These are phyloP conservation scores for Podospora fimiseda DNA, from an alignment of 495 filamentous ascomycete species.

Conservation along the genomic window DNA sequence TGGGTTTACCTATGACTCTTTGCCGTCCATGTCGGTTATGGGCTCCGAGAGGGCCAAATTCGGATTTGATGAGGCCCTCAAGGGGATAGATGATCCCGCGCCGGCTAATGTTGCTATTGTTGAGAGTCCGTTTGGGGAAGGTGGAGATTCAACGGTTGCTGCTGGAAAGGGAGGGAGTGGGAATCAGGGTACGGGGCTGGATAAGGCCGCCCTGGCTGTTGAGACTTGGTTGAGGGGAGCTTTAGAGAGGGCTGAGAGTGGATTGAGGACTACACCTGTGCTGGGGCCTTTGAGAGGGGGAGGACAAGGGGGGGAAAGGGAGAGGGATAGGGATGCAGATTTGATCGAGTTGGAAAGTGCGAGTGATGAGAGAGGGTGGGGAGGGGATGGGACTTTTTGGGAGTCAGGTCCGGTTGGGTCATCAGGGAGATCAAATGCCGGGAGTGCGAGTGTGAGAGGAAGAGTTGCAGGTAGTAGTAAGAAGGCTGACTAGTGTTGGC, in stretches of 20 bases:
- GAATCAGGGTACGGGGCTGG: slow-evolving; percentile 46
- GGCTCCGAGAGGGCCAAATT: slow-evolving; percentile 44
- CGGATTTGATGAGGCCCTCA: slow-evolving; percentile 36
- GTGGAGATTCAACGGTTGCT: slow-evolving; percentile 29
- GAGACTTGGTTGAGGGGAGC: slow-evolving; percentile 85
- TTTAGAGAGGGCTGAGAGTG: slow-evolving; percentile 46
- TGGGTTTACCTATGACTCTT: slow-evolving; percentile 53
- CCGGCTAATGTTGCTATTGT: slow-evolving; percentile 31
- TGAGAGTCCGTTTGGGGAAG: slow-evolving; percentile 44
- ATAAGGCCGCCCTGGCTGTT: slow-evolving; percentile 76
- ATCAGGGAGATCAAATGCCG: slow-evolving; percentile 28
- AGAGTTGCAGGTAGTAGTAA: slow-evolving; percentile 19
- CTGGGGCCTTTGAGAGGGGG: slow-evolving; percentile 33
- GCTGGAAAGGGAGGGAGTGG: neutral
- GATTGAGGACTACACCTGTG: slow-evolving; percentile 40
- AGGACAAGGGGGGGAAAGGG: slow-evolving; percentile 17
- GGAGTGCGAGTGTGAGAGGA: slow-evolving; percentile 16
- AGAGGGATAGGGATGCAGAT: slow-evolving; percentile 47
- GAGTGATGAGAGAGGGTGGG: slow-evolving; percentile 43
- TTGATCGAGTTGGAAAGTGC: slow-evolving; percentile 78
- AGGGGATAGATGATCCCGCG: slow-evolving; percentile 14
- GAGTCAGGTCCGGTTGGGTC: slow-evolving; percentile 15
- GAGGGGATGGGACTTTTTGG: slow-evolving; percentile 7
- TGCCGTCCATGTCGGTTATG: slow-evolving; percentile 49
- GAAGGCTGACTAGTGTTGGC: slow-evolving; percentile 29